These are phyloP conservation scores for Psidium friedrichsthalianum DNA, from an alignment of 345 rosid genomes.

Conservation along the genomic window DNA sequence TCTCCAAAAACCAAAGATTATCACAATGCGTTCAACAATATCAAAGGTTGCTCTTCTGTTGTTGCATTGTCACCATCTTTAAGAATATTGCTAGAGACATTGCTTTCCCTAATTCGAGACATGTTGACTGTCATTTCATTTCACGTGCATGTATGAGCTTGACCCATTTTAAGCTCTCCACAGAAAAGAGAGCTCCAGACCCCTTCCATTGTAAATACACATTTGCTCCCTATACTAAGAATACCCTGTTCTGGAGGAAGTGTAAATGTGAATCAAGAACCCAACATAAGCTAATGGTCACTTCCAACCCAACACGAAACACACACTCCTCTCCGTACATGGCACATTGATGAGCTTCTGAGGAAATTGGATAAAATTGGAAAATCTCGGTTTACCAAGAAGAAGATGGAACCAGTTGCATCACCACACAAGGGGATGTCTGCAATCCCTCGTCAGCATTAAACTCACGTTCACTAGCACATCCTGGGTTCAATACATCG, in stretches of 20 bases:
- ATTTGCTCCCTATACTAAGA: neutral
- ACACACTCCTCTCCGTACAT: neutral
- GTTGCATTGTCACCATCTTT: neutral
- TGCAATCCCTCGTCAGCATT: neutral
- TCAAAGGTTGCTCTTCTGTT: neutral
- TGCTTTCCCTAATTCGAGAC: neutral
- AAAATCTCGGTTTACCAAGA: neutral
- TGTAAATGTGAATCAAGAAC: slow-evolving; percentile 9
- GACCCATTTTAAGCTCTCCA: neutral
- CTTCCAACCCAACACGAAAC: neutral
- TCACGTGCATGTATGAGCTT: neutral
- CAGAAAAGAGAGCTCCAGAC: neutral
- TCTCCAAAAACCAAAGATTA: neutral
- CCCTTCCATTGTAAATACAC: neutral
- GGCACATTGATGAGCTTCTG: neutral
- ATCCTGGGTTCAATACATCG: neutral
- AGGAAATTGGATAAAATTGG: neutral
- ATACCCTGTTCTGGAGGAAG: neutral
- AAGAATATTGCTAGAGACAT: neutral
- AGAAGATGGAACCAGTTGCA: neutral
- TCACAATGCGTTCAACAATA: neutral
- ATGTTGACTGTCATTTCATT: neutral
- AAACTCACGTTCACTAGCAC: neutral
- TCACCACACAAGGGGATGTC: neutral
- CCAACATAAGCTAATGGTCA: slow-evolving; percentile 8